Evolutionary conservation across 768 basidiomycete species (phyloP).

Genomic region (Leccinum incarnatum): DNA sequence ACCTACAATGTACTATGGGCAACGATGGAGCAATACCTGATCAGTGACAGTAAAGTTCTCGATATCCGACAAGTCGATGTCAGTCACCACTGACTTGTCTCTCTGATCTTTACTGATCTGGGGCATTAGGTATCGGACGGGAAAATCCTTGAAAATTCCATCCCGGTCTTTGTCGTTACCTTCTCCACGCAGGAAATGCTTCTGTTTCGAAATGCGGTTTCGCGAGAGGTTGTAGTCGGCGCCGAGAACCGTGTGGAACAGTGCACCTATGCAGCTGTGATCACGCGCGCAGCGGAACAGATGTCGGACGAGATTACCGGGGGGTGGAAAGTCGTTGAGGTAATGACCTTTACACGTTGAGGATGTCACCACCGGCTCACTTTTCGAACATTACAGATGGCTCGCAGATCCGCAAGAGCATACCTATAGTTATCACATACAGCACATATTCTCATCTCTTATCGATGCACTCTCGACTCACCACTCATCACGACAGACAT

Average conservation of each 20-base stretch:
- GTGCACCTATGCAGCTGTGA: conserved; percentile 86
- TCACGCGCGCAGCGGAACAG: conserved; percentile 87
- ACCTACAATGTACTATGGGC: conserved; percentile 99
- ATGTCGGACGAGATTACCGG: conserved; percentile 90
- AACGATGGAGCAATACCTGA: conserved; percentile 91
- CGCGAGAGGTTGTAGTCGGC: conserved; percentile 83
- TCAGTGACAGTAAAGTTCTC: conserved; percentile 91
- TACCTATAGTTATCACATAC: conserved; percentile 36
- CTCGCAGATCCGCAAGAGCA: conserved; percentile 47
- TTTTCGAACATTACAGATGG: conserved; percentile 40
- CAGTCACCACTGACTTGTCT: conserved; percentile 28
- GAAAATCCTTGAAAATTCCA: conserved; percentile 85
- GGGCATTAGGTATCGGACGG: conserved; percentile 67
- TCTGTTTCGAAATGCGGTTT: conserved; percentile 85
- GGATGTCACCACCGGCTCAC: background rate
- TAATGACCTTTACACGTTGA: conserved; percentile 35
- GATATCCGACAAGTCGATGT: conserved; percentile 99
- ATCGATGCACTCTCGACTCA: conserved; percentile 25
- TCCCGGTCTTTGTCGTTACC: conserved; percentile 88
- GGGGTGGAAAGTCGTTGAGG: conserved; percentile 98
- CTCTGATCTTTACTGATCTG: conserved; percentile 3
- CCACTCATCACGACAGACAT: conserved; percentile 30
- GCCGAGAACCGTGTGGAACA: conserved; percentile 91
- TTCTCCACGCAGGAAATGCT: conserved; percentile 95
- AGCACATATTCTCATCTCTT: conserved; percentile 12